Conservation (phyloP, 2,329 filamentous ascomycete genomes). For the Thielaviopsis musarum region DNA sequence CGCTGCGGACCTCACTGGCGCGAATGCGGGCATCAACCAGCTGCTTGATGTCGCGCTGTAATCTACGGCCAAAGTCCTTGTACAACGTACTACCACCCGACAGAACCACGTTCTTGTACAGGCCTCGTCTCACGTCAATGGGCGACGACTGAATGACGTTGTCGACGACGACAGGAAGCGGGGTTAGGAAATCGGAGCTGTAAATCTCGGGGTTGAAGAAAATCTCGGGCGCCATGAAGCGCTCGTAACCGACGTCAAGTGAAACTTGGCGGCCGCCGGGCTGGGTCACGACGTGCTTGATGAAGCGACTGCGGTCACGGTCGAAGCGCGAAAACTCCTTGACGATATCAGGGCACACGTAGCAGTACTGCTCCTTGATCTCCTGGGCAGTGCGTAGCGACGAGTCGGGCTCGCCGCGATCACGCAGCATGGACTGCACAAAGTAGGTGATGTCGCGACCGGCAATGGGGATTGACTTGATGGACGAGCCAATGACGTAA, state of each 20-base stretch:
- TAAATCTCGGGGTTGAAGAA: constrained; percentile 99
- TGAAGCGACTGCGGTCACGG: constrained; percentile 76
- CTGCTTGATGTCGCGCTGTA: constrained; percentile 95
- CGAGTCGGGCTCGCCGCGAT: constrained; percentile 91
- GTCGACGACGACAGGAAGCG: constrained; percentile 85
- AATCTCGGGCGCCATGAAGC: constrained; percentile 94
- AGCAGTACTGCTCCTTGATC: constrained; percentile 98
- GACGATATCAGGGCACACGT: constrained; percentile 95
- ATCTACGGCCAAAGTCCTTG: constrained; percentile 90
- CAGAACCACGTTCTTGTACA: constrained; percentile 99
- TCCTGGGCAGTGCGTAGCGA: constrained; percentile 93
- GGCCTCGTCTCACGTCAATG: constrained; percentile 87
- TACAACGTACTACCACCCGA: constrained; percentile 95
- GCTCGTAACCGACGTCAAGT: constrained; percentile 93
- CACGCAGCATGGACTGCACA: constrained; percentile 86
- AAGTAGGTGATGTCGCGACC: constrained; percentile 98
- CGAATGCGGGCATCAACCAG: constrained; percentile 85
- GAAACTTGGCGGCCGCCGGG: constrained; percentile 69
- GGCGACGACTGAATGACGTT: constrained; percentile 94
- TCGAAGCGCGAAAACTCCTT: constrained; percentile 96
- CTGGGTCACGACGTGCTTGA: constrained; percentile 74
- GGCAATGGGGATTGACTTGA: constrained; percentile 97
- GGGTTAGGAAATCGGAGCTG: constrained; percentile 94
- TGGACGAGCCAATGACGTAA: constrained; percentile 96
- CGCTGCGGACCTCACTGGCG: constrained; percentile 79